phyloP scores from a whole-genome alignment of 495 filamentous ascomycete species.

The Hyaloscypha finlandica region DNA sequence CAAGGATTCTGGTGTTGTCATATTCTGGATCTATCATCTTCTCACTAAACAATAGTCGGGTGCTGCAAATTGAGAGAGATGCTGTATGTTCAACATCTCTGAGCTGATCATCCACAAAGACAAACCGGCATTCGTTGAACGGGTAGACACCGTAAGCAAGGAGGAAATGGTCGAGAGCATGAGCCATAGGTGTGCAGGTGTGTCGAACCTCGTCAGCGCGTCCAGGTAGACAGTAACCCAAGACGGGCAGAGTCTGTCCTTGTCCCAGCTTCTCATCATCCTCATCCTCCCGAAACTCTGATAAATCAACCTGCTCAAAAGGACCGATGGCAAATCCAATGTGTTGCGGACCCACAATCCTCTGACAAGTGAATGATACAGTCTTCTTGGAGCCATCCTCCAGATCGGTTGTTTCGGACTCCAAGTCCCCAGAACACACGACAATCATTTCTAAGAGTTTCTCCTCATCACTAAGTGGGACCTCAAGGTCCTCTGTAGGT shows the following conservation, averaged over 20 bases:
- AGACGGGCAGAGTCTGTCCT: constrained; percentile 72
- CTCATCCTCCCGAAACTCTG: constrained; percentile 84
- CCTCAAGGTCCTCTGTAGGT: constrained; percentile 35
- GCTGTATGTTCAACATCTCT: constrained; percentile 74
- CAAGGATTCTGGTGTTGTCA: constrained; percentile 71
- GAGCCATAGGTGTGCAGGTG: constrained; percentile 60
- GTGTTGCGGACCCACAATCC: constrained; percentile 77
- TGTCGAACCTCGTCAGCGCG: constrained; percentile 77
- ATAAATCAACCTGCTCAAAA: constrained; percentile 89
- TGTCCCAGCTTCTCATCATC: constrained; percentile 86
- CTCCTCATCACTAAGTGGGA: constrained; percentile 68
- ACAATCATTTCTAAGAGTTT: constrained; percentile 84
- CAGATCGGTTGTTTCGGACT: constrained; percentile 75
- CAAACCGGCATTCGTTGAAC: constrained; percentile 76
- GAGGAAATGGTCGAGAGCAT: constrained; percentile 82
- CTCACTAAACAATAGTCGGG: constrained; percentile 76
- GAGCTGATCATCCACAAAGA: constrained; percentile 87
- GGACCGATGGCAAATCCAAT: constrained; percentile 91
- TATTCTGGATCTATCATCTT: constrained; percentile 82
- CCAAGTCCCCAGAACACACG: constrained; percentile 84
- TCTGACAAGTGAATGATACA: constrained; percentile 72
- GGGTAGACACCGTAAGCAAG: constrained; percentile 84
- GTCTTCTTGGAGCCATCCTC: constrained; percentile 77
- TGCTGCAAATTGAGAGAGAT: constrained; percentile 85
- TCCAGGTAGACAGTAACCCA: constrained; percentile 88